Base-by-base conservation (phyloP, 805 yeast species). In the Starmerella scarabaei region DNA sequence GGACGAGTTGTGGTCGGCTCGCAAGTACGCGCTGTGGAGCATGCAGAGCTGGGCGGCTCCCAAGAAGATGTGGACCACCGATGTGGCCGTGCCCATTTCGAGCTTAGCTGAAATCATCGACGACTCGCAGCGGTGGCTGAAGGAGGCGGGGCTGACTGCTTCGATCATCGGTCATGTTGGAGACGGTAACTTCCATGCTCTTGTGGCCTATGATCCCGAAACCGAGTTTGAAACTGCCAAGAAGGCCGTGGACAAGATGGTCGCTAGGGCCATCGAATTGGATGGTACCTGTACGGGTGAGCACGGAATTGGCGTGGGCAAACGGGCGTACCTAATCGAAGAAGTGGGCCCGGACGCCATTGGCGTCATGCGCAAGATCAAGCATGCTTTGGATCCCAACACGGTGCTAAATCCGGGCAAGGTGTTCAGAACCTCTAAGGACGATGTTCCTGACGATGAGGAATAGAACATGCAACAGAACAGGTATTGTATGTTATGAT, bases 281-380 rank as follows among this genome's bases (percentile, higher is more conserved):
- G 93, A 83, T 36, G 94, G 94, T 5, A 83, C 94, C 0, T 77
- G 85, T 49, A 80, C 91, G 0, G 94, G 94, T 26, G 94, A 83
- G 54, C 94, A 83, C 53, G 94, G 93, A 18, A 73, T 83, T 35
- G 94, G 94, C 0, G 69, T 73, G 47, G 93, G 91, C 35, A 84
- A 83, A 57, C 64, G 84, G 48, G 73, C 67, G 28, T 80, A 65
- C 51, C 61, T 84, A 36, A 56, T 65, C 8, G 65, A 69, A 40
- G 94, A 83, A 58, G 60, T 77, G 23, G 93, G 93, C 0, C 67
- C 63, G 24, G 76, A 71, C 20, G 67, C 85, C 0, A 64, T 83
- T 11, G 72, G 71, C 48, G 54, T 76, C 47, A 83, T 84, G 94
- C 69, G 94, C 53, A 69, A 71, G 52, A 56, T 83, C 41, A 83